phyloP scores from a whole-genome alignment of 768 basidiomycete genomes.

The Lactifluus volemus region DNA sequence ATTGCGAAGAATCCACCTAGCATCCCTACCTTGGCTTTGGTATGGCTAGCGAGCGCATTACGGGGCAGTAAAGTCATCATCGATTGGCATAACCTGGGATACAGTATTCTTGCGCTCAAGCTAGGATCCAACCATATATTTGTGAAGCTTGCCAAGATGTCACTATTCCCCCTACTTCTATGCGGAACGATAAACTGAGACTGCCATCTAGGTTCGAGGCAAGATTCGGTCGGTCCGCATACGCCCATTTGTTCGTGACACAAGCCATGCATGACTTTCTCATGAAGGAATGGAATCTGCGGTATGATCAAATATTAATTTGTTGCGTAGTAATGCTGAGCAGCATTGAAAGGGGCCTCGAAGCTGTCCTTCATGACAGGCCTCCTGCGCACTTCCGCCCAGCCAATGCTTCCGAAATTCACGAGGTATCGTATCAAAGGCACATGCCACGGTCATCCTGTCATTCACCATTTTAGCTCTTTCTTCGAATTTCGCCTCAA shows the following conservation, averaged over 20 bases:
- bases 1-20: slow-evolving; percentile 82
- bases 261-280: slow-evolving; percentile 73
- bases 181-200: background rate
- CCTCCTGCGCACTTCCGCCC: slow-evolving; percentile 81
- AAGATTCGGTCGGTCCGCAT: slow-evolving; percentile 70
- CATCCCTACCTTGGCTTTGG: slow-evolving; percentile 86
- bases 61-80: slow-evolving; percentile 84
- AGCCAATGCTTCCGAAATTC: slow-evolving; percentile 58
- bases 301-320: slow-evolving; percentile 38
- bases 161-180: slow-evolving; percentile 13
- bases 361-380: slow-evolving; percentile 77
- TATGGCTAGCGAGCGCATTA: slow-evolving; percentile 59
- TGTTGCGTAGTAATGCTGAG: background rate
- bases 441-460: slow-evolving; percentile 11
- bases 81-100: slow-evolving; percentile 99
- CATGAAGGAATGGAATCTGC: slow-evolving; percentile 61
- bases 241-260: slow-evolving; percentile 92
- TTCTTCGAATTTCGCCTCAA: slow-evolving; percentile 43
- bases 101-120: slow-evolving; percentile 81
- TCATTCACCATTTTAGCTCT: slow-evolving; percentile 29
- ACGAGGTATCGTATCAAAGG: slow-evolving; percentile 44
- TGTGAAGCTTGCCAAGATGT: slow-evolving; percentile 73
- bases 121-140: slow-evolving; percentile 60
- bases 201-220: slow-evolving; percentile 60
- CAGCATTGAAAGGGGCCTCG: slow-evolving; percentile 50